Base-by-base conservation (phyloP, 768 basidiomycete species). In the Crucibulum laeve region DNA sequence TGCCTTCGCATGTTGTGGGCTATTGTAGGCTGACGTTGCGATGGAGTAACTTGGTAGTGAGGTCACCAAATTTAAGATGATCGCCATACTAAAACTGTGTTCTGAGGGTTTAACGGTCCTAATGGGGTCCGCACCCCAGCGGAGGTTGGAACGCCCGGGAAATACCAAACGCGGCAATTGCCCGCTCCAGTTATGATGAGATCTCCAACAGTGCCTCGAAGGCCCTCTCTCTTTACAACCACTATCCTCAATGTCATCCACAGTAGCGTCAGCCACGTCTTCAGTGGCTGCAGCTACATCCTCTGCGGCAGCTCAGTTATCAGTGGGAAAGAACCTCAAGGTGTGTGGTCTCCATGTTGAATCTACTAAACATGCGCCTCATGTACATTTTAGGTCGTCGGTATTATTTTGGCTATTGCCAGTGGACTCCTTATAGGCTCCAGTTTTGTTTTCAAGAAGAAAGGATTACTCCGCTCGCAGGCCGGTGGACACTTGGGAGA, bases 391-490 rank as follows among this genome's bases (percentile, higher is more conserved):
- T 57, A 87, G 84, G 53, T 88, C 57, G 80, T 89, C 52, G 88
- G 89, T 8, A 79, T 91, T 52, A 62, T 89, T 37, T 77, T 91
- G 47, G 87, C 90, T 38, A 60, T 92, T 40, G 53, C 60, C 26
- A 91, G 87, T 56, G 96, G 95, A 5, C 32, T 92, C 22, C 79
- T 99, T 48, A 99, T 98, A 48, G 96, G 95, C 4, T 77, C 79
- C 30, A 87, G 84, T 54, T 98, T 97, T 63, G 94, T 98, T 2
- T 86, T 99, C 71, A 99, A 99, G 81, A 99, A 99, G 78, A 96
- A 91, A 58, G 95, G 89, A 6, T 70, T 91, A 15, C 59, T 91
- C 42, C 74, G 81, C 62, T 80, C 84, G 60, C 87, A 89, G 70
- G 85, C 87, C 47, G 91, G 88, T 52, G 83, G 86, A 46, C 62